phyloP scores from a whole-genome alignment of 2,329 filamentous ascomycete genomes.

The Clarireedia hainanense region DNA sequence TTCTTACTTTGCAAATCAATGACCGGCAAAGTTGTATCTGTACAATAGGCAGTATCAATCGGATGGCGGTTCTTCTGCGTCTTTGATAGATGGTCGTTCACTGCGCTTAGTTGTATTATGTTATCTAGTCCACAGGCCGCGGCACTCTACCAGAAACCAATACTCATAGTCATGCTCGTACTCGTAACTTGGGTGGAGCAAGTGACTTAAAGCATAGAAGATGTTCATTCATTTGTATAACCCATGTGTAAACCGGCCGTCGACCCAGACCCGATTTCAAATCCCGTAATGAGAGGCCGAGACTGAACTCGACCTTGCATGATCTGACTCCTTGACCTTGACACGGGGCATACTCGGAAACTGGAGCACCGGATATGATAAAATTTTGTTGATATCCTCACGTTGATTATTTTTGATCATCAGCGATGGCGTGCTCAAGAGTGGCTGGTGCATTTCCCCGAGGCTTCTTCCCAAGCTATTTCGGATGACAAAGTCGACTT shows the following conservation, averaged over 20 bases:
- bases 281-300: background rate
- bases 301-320: background rate
- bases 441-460: conserved; percentile 9
- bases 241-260: no score
- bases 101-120: background rate
- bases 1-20: background rate
- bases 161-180: no score
- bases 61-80: background rate
- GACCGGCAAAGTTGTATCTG: background rate
- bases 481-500: conserved; percentile 8
- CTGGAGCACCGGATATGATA: background rate
- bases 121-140: no score
- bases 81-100: background rate
- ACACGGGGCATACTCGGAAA: conserved; percentile 6
- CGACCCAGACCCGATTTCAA: background rate
- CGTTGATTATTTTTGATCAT: background rate
- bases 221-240: no score
- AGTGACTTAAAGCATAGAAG: no score
- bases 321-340: background rate
- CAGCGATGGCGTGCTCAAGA: conserved; percentile 8
- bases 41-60: background rate
- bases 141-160: no score
- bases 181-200: no score
- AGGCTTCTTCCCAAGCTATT: background rate
- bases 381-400: conserved; percentile 4